Evolutionary conservation across 352 stramenopile species (phyloP).

Genomic region (Pythium oligandrum): DNA sequence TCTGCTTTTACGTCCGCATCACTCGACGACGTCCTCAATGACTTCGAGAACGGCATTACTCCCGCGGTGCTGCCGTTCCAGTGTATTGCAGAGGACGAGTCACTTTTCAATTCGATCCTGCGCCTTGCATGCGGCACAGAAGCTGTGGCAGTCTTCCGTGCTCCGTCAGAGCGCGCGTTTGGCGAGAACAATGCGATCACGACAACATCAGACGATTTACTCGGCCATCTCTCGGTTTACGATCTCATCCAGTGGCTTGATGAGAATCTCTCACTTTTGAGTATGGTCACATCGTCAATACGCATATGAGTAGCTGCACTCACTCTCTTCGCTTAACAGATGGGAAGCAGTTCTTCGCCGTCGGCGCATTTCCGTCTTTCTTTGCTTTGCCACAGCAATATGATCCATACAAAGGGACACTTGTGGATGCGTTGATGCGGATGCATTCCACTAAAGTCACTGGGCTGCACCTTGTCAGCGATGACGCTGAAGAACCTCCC

Average conservation of each 20-base stretch:
- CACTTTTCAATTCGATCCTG: slow-evolving; percentile 52
- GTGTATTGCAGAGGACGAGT: slow-evolving; percentile 36
- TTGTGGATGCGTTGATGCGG: slow-evolving; percentile 28
- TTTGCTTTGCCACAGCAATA: slow-evolving; percentile 28
- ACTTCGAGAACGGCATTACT: too few relatives aligned
- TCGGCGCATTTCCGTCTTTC: slow-evolving; percentile 42
- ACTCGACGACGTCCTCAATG: too few relatives aligned
- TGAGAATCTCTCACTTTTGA: slow-evolving; percentile 50
- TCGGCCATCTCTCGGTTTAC: slow-evolving; percentile 34
- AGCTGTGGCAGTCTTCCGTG: slow-evolving; percentile 33
- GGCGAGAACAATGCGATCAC: background rate
- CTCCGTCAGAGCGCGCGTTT: too few relatives aligned
- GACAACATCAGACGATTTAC: slow-evolving; percentile 18
- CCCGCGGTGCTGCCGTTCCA: slow-evolving; percentile 3
- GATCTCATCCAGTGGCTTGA: slow-evolving; percentile 52
- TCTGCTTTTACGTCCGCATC: too few relatives aligned
- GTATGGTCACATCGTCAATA: slow-evolving; percentile 18
- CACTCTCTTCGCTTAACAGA: slow-evolving; percentile 5
- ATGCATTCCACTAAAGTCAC: slow-evolving; percentile 27
- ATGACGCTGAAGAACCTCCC: background rate
- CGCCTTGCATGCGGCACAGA: slow-evolving; percentile 41
- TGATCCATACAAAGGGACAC: background rate
- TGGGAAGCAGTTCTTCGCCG: slow-evolving; percentile 20
- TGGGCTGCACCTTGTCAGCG: slow-evolving; percentile 17
- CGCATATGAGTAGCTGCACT: too few relatives aligned